Evolutionary conservation across 2,329 filamentous ascomycete species (phyloP), one percentile per base, ranked within the genome.

Genomic region (Xylariaceae sp.): DNA sequence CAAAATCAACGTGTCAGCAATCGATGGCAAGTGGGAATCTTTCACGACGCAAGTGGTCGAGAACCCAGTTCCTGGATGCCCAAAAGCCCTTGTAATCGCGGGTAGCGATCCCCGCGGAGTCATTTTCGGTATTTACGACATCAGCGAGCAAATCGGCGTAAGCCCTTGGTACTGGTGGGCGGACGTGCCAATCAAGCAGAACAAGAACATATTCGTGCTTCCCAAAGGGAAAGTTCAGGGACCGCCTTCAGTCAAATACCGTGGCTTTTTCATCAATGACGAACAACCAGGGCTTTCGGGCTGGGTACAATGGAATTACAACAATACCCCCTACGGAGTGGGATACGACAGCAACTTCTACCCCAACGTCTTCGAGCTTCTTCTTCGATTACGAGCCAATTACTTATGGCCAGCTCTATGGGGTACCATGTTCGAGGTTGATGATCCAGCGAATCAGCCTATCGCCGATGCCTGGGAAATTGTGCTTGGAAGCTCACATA

Each of bases 381-480:
- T 90, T 1, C 78, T 90, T 6, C 78, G 88, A 6, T 75, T 88
- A 28, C 78, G 82, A 36, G 87, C 87, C 14, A 90, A 90, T 67
- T 90, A 89, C 62, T 73, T 90, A 45, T 90, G 88, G 87, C 88
- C 87, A 0, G 80, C 86, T 1, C 75, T 82, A 33, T 90, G 87
- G 88, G 80, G 78, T 6, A 80, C 78, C 57, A 88, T 89, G 77
- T 88, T 90, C 62, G 82, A 84, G 63, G 79, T 88, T 1, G 88
- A 90, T 55, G 87, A 90, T 63, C 74, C 80, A 2, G 74, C 77
- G 31, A 90, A 84, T 59, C 84, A 88, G 63, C 81, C 83, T 0
- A 75, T 88, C 5, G 84, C 87, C 0, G 84, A 90, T 60, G 85
- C 85, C n/a, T 90, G 83, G 64, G 87, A 84, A 39, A 81, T 90